A percentile compares a stretch with the other conserved stretches of the same genome.
These are phyloP conservation scores for Candida suzukii DNA, from an alignment of 805 yeast species.

Conservation along the genomic window DNA sequence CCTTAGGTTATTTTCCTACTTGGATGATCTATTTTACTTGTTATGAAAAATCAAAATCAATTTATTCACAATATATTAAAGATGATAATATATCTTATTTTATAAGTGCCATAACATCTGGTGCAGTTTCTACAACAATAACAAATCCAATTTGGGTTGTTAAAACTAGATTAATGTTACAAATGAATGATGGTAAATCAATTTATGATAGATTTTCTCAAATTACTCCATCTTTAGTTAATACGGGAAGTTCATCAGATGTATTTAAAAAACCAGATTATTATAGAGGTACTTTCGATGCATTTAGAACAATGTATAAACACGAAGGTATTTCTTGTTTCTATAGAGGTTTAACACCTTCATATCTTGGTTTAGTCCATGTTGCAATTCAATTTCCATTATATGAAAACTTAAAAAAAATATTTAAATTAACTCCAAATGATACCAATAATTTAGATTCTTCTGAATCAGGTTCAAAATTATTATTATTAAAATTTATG, in stretches of 20 bases:
- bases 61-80: constrained; percentile 15
- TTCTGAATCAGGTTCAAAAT: neutral
- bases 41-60: constrained; percentile 69
- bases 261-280: constrained; percentile 18
- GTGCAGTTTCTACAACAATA: constrained; percentile 72
- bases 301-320: constrained; percentile 68
- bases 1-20: constrained; percentile 91
- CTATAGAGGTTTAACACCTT: constrained; percentile 86
- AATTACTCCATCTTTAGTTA: constrained; percentile 6
- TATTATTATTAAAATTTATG: constrained; percentile 35
- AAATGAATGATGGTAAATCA: constrained; percentile 43
- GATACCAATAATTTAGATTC: neutral
- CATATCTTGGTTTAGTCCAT: constrained; percentile 82
- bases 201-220: constrained; percentile 26
- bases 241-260: constrained; percentile 9
- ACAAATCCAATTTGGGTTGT: constrained; percentile 99
- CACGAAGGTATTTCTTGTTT: constrained; percentile 78
- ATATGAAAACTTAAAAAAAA: constrained; percentile 71
- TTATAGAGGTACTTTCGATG: constrained; percentile 78
- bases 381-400: constrained; percentile 96
- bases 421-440: constrained; percentile 26
- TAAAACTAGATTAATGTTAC: constrained; percentile 90
- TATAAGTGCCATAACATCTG: constrained; percentile 76
- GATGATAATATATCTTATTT: constrained; percentile 31
- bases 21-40: constrained; percentile 95